Evolutionary conservation across 2,329 filamentous ascomycete genomes (phyloP).

Genomic region (Claviceps arundinis): DNA sequence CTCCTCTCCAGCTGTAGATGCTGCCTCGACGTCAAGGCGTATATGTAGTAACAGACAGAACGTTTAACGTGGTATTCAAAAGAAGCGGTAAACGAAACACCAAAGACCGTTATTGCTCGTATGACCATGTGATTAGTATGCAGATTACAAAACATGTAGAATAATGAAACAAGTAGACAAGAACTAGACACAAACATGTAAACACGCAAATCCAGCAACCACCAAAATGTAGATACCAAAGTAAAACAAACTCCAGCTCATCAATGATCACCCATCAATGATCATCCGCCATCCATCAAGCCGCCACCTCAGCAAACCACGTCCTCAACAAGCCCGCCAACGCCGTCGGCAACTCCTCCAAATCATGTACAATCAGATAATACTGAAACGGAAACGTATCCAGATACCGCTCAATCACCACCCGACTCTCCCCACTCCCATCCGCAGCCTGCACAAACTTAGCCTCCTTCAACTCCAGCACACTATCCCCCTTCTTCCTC

Average conservation of each 20-base stretch:
- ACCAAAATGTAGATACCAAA: background rate
- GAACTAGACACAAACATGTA: no score
- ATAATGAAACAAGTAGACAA: no score
- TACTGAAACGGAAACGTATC: conserved; percentile 96
- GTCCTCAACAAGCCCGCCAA: conserved; percentile 80
- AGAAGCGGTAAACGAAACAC: no score
- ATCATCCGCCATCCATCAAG: conserved; percentile 12
- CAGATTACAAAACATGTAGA: no score
- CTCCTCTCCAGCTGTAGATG: no score
- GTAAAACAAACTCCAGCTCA: background rate
- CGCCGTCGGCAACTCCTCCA: conserved; percentile 80
- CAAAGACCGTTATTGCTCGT: no score
- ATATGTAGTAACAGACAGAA: no score
- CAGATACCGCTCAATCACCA: conserved; percentile 81
- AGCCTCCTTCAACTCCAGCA: conserved; percentile 80
- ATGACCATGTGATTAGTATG: no score
- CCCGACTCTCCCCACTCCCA: conserved; percentile 36
- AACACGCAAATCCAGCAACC: no score
- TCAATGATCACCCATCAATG: background rate
- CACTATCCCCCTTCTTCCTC: conserved; percentile 44
- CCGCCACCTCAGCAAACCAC: conserved; percentile 73
- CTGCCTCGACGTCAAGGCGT: no score
- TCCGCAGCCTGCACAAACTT: conserved; percentile 54
- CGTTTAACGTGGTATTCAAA: no score
- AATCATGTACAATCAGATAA: conserved; percentile 86